These are phyloP conservation scores for Penicillium sp. DNA, from an alignment of 2,329 filamentous ascomycete species.

Conservation along the genomic window DNA sequence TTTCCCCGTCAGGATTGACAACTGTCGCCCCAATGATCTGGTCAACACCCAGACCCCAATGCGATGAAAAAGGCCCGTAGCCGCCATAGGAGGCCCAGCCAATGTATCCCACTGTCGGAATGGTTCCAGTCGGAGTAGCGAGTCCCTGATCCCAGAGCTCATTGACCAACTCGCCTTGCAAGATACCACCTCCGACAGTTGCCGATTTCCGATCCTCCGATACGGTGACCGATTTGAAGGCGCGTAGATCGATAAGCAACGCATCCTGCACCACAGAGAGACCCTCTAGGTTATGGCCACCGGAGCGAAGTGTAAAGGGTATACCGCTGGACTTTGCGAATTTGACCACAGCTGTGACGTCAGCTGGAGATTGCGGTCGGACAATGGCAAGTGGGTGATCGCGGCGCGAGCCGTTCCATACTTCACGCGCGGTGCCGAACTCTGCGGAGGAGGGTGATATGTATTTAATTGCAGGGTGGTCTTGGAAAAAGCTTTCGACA, in stretches of 20 bases:
- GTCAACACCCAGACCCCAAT: conserved; percentile 38
- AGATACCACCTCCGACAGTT: conserved; percentile 12
- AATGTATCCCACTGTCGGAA: conserved; percentile 31
- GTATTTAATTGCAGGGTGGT: conserved; percentile 9
- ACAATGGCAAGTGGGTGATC: conserved; percentile 10
- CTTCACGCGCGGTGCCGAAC: not conserved
- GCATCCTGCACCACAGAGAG: conserved; percentile 4
- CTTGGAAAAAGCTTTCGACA: conserved; percentile 5
- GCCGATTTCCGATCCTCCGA: conserved; percentile 8
- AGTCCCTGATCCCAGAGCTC: conserved; percentile 9
- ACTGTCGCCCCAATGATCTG: conserved; percentile 34
- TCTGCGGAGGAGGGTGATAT: conserved; percentile 5
- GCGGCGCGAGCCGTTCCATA: conserved; percentile 5
- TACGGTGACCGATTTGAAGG: conserved; percentile 7
- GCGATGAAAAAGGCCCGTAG: conserved; percentile 32
- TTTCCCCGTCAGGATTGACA: conserved; percentile 10
- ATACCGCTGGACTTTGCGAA: conserved; percentile 2
- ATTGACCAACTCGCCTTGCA: conserved; percentile 6
- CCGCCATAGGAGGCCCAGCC: conserved; percentile 41
- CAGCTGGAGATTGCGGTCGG: conserved; percentile 8
- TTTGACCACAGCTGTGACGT: conserved; percentile 10
- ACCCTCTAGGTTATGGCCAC: conserved; percentile 20
- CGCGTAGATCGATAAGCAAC: conserved; percentile 17
- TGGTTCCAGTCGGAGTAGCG: conserved; percentile 11
- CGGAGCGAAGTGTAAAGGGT: conserved; percentile 17